Conservation (phyloP, 2,329 filamentous ascomycete species). For the Xylaria hypoxylon region DNA sequence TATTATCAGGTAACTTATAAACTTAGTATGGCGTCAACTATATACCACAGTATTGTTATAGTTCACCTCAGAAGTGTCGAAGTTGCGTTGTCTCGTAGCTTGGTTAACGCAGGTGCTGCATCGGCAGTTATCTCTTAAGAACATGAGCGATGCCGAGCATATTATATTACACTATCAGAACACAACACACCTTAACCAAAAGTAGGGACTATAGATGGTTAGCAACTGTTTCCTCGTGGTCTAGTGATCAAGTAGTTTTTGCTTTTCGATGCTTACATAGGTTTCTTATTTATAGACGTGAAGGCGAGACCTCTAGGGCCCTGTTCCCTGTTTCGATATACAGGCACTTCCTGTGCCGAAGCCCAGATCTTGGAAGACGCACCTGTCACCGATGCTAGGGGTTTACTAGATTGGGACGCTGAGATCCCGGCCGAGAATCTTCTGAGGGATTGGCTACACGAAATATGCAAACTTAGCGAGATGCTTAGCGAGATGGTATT, state of each 20-base stretch:
- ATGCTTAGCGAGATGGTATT: neutral
- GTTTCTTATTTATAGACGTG: conserved; percentile 21
- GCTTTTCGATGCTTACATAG: conserved; percentile 26
- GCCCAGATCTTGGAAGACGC: neutral
- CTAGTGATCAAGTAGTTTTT: neutral
- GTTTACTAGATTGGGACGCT: neutral
- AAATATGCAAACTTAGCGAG: conserved; percentile 8
- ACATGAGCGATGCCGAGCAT: conserved; percentile 35
- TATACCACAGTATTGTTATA: conserved; percentile 7
- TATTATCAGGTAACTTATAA: conserved; percentile 59
- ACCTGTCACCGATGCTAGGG: too few relatives aligned
- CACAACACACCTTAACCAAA: conserved; percentile 54
- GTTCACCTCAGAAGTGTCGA: conserved; percentile 73
- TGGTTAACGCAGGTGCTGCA: conserved; percentile 75
- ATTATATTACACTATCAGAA: neutral
- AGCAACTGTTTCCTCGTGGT: neutral
- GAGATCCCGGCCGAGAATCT: conserved; percentile 5
- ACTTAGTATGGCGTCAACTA: conserved; percentile 24
- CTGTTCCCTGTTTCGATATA: conserved; percentile 3
- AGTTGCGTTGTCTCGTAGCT: conserved; percentile 75
- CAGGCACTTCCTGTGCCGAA: neutral
- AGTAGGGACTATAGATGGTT: conserved; percentile 51
- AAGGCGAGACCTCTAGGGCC: conserved; percentile 17
- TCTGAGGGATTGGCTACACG: conserved; percentile 13
- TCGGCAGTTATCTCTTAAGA: conserved; percentile 75